Evolutionary conservation across 164 flowering plant genomes (phyloP).

Genomic region (Vitis cinerea): DNA sequence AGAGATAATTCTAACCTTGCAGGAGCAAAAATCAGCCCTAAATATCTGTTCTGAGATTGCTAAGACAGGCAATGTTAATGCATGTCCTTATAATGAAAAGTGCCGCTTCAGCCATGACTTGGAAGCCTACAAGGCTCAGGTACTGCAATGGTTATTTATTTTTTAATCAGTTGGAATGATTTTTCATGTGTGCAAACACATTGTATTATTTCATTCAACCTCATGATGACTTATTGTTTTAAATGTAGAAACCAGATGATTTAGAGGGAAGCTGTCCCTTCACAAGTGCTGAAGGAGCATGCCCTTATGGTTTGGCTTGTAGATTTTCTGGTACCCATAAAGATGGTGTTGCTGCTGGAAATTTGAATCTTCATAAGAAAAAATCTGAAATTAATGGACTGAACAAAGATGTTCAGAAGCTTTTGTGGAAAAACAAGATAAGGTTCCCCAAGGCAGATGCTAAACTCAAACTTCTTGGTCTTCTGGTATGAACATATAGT

Average conservation of each 20-base stretch:
- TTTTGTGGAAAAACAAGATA: constrained; percentile 88
- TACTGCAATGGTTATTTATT: constrained; percentile 14
- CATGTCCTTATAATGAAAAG: constrained; percentile 58
- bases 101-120: constrained; percentile 95
- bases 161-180: background rate
- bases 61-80: constrained; percentile 54
- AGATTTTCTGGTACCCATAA: constrained; percentile 75
- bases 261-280: constrained; percentile 85
- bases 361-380: constrained; percentile 19
- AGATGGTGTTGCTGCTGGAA: constrained; percentile 26
- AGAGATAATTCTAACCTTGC: constrained; percentile 3
- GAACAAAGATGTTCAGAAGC: constrained; percentile 84
- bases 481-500: constrained; percentile 38
- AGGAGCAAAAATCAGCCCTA: constrained; percentile 67
- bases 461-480: constrained; percentile 72
- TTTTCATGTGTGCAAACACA: background rate
- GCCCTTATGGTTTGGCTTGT: constrained; percentile 90
- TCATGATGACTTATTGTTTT: background rate
- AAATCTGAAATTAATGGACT: constrained; percentile 68
- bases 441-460: constrained; percentile 72
- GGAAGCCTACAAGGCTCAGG: constrained; percentile 76
- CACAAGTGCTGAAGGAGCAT: constrained; percentile 38
- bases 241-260: constrained; percentile 79
- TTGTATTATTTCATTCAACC: too few relatives aligned
- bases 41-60: constrained; percentile 80